Evolutionary conservation across 371 early-diverging fungal species (phyloP).

Genomic region (Mortierella sp.): DNA sequence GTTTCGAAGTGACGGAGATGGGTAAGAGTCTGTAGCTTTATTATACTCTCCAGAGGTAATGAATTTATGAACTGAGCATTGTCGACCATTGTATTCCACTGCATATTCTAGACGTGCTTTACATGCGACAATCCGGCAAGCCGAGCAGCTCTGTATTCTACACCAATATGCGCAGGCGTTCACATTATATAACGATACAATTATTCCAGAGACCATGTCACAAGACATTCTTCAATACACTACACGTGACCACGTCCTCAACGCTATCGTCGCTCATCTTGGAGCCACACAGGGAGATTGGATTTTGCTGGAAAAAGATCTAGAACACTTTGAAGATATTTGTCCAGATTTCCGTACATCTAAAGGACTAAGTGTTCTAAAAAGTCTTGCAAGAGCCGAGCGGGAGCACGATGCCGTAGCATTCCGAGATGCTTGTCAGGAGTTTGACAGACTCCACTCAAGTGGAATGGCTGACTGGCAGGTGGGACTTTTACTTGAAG

Average conservation of each 20-base stretch:
- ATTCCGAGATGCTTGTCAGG: conserved; percentile 42
- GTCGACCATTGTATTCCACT: neutral
- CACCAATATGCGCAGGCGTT: conserved; percentile 25
- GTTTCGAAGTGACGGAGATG: conserved; percentile 36
- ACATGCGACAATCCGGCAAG: conserved; percentile 26
- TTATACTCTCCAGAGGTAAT: neutral
- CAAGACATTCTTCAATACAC: conserved; percentile 41
- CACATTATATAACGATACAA: conserved; percentile 24
- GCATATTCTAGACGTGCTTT: conserved; percentile 30
- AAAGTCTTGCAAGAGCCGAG: conserved; percentile 27
- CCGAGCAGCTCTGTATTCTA: conserved; percentile 29
- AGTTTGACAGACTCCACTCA: conserved; percentile 22
- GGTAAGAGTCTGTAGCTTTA: conserved; percentile 17
- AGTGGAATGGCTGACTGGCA: conserved; percentile 47
- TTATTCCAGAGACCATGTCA: conserved; percentile 43
- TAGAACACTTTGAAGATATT: conserved; percentile 20
- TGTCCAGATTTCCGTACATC: conserved; percentile 32
- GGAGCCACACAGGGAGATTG: conserved; percentile 43
- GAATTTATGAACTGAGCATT: neutral
- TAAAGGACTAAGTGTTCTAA: conserved; percentile 13
- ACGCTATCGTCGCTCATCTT: conserved; percentile 40
- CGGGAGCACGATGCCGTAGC: conserved; percentile 27
- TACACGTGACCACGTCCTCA: conserved; percentile 42
- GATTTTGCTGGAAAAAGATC: conserved; percentile 31
- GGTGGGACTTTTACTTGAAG: conserved; percentile 30